Percentiles rank a stretch among this genome's conserved stretches.
Evolutionary conservation across 78 protist species (phyloP).

Genomic region (Pigoraptor vietnamica): DNA sequence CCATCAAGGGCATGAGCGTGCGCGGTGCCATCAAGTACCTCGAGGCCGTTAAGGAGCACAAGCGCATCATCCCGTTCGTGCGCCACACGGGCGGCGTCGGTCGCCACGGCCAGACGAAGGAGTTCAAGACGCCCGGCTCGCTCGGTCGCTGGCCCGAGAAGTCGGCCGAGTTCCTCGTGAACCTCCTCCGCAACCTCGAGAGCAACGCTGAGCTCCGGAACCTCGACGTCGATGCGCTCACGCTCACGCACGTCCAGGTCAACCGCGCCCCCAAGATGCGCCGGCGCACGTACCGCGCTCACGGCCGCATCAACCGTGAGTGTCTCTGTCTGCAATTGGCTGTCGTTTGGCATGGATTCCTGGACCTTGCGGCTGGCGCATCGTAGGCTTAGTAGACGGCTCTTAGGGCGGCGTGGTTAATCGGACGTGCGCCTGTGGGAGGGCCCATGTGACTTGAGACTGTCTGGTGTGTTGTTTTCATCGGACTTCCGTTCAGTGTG

Average conservation of each 20-base stretch:
- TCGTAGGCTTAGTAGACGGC: not conserved
- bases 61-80: slow-evolving; percentile 84
- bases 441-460: not conserved
- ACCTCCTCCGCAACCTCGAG: slow-evolving; percentile 84
- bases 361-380: no score
- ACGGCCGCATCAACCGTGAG: slow-evolving; percentile 92
- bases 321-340: not conserved
- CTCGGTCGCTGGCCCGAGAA: slow-evolving; percentile 94
- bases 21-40: slow-evolving; percentile 74
- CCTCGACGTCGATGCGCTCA: slow-evolving; percentile 55
- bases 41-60: slow-evolving; percentile 71
- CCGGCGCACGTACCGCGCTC: slow-evolving; percentile 96
- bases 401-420: not conserved
- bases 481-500: not conserved
- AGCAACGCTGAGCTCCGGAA: slow-evolving; percentile 80
- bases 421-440: not conserved
- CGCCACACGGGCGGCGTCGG: slow-evolving; percentile 85
- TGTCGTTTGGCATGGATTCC: no score
- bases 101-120: slow-evolving; percentile 85
- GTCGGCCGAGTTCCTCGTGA: slow-evolving; percentile 65
- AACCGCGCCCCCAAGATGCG: slow-evolving; percentile 83
- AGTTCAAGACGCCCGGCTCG: slow-evolving; percentile 8
- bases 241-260: slow-evolving; percentile 79
- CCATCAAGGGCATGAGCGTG: slow-evolving; percentile 78
- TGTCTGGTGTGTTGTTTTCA: not conserved